Evolutionary conservation across 2,329 filamentous ascomycete species (phyloP).

Genomic region (Penicillium thymicola): DNA sequence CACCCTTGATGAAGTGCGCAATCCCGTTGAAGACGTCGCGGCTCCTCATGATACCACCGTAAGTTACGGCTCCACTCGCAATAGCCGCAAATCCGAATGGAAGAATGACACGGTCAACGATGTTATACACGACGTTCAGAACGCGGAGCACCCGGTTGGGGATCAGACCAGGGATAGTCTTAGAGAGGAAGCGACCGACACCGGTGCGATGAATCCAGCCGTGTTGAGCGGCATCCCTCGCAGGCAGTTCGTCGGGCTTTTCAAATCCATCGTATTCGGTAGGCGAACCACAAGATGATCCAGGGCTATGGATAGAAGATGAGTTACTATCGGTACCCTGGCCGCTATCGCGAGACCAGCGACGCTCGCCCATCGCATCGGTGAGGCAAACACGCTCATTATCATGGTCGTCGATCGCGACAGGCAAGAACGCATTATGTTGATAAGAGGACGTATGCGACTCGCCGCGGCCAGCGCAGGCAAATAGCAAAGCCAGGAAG

Average conservation of each 20-base stretch:
- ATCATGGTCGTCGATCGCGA: slow-evolving; percentile 55
- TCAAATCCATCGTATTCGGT: slow-evolving; percentile 51
- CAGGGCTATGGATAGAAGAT: slow-evolving; percentile 63
- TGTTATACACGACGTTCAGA: slow-evolving; percentile 60
- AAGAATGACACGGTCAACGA: slow-evolving; percentile 73
- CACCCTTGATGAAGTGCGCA: slow-evolving; percentile 91
- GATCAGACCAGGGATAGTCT: slow-evolving; percentile 54
- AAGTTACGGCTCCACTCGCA: slow-evolving; percentile 69
- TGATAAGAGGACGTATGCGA: slow-evolving; percentile 43
- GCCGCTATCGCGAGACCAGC: slow-evolving; percentile 68
- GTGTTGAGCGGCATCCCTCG: slow-evolving; percentile 32
- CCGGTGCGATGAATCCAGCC: slow-evolving; percentile 47
- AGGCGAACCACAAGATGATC: slow-evolving; percentile 54
- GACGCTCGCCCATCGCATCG: slow-evolving; percentile 44
- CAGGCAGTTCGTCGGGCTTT: slow-evolving; percentile 45
- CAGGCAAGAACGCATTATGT: slow-evolving; percentile 59
- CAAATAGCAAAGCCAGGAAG: slow-evolving; percentile 62
- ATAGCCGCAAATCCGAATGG: slow-evolving; percentile 73
- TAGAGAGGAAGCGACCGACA: slow-evolving; percentile 52
- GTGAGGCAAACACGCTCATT: slow-evolving; percentile 38
- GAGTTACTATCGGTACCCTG: slow-evolving; percentile 71
- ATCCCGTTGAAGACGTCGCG: slow-evolving; percentile 73
- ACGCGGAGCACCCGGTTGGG: slow-evolving; percentile 57
- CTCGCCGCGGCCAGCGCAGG: slow-evolving; percentile 52
- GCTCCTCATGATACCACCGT: slow-evolving; percentile 76